These are phyloP conservation scores for Neoarthrinium moseri DNA, from an alignment of 2,329 filamentous ascomycete species.

Conservation along the genomic window DNA sequence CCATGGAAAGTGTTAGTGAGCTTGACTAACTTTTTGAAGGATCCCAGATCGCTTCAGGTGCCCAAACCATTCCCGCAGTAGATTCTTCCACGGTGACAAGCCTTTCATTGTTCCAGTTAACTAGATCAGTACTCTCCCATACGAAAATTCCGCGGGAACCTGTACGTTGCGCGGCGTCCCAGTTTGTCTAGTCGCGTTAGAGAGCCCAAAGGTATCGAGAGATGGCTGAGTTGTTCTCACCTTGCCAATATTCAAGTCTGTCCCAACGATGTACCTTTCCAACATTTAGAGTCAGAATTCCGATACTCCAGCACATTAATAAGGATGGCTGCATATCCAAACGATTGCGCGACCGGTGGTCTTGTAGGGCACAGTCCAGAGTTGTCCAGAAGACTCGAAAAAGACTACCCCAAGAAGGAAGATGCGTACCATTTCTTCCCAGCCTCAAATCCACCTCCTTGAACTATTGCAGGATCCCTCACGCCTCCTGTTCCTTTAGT, in stretches of 20 bases:
- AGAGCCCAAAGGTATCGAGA: not conserved
- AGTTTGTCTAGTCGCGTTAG: constrained; percentile 44
- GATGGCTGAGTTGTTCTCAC: constrained; percentile 18
- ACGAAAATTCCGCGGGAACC: constrained; percentile 52
- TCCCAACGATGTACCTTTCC: constrained; percentile 51
- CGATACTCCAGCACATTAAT: too few relatives aligned
- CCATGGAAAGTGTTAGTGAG: too few relatives aligned
- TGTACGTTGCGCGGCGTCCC: constrained; percentile 50
- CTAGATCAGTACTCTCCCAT: constrained; percentile 52
- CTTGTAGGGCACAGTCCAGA: too few relatives aligned
- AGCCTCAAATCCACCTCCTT: constrained; percentile 42
- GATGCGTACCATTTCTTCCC: constrained; percentile 54
- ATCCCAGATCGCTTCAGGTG: constrained; percentile 55
- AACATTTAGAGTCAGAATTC: too few relatives aligned
- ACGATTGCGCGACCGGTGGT: too few relatives aligned
- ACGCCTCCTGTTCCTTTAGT: constrained; percentile 51
- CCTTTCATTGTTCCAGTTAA: constrained; percentile 47
- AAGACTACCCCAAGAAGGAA: too few relatives aligned
- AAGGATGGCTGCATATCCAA: too few relatives aligned
- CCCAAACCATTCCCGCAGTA: constrained; percentile 60
- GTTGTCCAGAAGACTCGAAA: too few relatives aligned
- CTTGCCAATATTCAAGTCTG: constrained; percentile 50
- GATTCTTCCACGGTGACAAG: constrained; percentile 49
- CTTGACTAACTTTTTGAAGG: constrained; percentile 34
- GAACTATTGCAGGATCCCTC: constrained; percentile 49